These are phyloP conservation scores for Pochonia chlamydosporia DNA, from an alignment of 2,329 filamentous ascomycete species.

Conservation along the genomic window DNA sequence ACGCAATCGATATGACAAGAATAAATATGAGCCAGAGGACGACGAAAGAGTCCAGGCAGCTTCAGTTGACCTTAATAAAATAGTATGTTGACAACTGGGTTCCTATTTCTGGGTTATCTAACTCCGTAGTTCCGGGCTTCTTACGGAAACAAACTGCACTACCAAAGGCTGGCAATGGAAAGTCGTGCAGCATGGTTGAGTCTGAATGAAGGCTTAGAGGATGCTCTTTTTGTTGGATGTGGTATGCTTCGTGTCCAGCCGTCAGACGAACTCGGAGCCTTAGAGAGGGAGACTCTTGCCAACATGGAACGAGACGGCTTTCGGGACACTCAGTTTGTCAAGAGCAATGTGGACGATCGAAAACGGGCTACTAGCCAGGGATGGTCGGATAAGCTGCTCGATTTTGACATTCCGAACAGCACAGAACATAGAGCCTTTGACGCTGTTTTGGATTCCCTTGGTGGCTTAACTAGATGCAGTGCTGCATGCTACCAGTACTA, in stretches of 20 bases:
- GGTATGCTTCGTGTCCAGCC: conserved; percentile 23
- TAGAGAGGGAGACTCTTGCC: conserved; percentile 18
- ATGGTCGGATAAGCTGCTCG: conserved; percentile 17
- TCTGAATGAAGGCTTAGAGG: conserved; percentile 11
- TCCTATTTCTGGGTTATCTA: neutral
- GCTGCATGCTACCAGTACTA: conserved; percentile 16
- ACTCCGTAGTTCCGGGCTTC: conserved; percentile 17
- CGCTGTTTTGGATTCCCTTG: conserved; percentile 18
- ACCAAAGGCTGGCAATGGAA: conserved; percentile 18
- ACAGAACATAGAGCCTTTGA: conserved; percentile 10
- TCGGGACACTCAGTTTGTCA: conserved; percentile 17
- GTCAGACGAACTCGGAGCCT: conserved; percentile 9
- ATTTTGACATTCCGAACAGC: conserved; percentile 16
- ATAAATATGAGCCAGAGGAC: conserved; percentile 13
- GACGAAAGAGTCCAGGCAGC: conserved; percentile 14
- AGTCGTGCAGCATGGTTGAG: conserved; percentile 17
- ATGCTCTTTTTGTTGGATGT: conserved; percentile 13
- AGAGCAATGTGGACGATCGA: conserved; percentile 12
- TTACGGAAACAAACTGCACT: conserved; percentile 18
- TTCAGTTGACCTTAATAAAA: conserved; percentile 21
- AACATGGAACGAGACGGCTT: conserved; percentile 19
- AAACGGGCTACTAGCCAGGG: conserved; percentile 12
- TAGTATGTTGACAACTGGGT: conserved; percentile 8
- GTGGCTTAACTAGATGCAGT: conserved; percentile 17
- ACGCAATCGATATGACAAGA: conserved; percentile 14